These are phyloP conservation scores for Aquilaria malaccensis DNA, from an alignment of 345 rosid species.

Conservation along the genomic window DNA sequence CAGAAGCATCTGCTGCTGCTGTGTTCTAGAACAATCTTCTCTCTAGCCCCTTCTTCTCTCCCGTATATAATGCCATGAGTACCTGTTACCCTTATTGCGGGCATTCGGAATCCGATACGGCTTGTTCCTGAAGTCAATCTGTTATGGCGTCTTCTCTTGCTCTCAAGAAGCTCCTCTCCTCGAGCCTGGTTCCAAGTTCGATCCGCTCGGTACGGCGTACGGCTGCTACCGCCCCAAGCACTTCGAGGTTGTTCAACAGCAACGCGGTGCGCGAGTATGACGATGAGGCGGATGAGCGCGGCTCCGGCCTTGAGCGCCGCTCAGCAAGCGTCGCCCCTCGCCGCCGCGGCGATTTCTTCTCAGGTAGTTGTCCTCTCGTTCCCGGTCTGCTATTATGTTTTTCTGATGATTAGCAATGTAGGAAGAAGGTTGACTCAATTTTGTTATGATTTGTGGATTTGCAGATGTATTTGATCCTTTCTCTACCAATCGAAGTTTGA, in stretches of 20 bases:
- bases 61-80: too few relatives aligned
- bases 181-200: conserved; percentile 14
- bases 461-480: conserved; percentile 54
- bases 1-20: too few relatives aligned
- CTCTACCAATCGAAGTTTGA: conserved; percentile 51
- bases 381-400: neutral
- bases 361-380: conserved; percentile 29
- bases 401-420: neutral
- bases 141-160: conserved; percentile 39
- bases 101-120: too few relatives aligned
- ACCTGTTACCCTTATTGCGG: too few relatives aligned
- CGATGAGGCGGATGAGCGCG: conserved; percentile 10
- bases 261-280: conserved; percentile 26
- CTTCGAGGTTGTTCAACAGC: conserved; percentile 36
- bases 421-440: neutral
- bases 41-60: too few relatives aligned
- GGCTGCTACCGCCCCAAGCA: conserved; percentile 3
- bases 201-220: conserved; percentile 12
- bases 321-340: conserved; percentile 26
- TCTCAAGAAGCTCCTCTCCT: conserved; percentile 31
- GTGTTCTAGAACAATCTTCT: too few relatives aligned
- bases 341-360: conserved; percentile 30
- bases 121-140: neutral
- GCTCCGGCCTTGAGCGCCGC: conserved; percentile 15
- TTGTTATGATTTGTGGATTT: neutral